Percentiles rank a stretch among this genome's conserved stretches.
These are phyloP conservation scores for Wickerhamomyces tratensis DNA, from an alignment of 805 yeast species.

Conservation along the genomic window DNA sequence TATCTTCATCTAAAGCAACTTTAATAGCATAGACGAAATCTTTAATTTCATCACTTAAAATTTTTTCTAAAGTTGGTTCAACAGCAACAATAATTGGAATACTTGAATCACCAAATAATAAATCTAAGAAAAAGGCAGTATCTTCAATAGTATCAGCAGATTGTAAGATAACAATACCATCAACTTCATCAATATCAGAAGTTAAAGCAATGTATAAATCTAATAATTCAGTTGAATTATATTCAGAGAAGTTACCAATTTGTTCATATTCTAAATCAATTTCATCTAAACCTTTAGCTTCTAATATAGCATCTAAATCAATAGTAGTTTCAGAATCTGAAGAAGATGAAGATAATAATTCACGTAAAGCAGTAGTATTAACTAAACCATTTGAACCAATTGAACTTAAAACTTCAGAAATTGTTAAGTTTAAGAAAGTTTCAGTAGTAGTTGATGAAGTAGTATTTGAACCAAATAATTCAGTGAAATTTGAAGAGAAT, in stretches of 20 bases:
- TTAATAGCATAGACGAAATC: conserved; percentile 40
- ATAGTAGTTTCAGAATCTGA: neutral
- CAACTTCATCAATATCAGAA: conserved; percentile 21
- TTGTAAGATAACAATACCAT: conserved; percentile 40
- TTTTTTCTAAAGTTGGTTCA: conserved; percentile 40
- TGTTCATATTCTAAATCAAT: conserved; percentile 33
- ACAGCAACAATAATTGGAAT: conserved; percentile 44
- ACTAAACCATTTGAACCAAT: neutral
- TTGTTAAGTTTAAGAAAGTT: neutral
- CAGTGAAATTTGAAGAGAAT: conserved; percentile 8
- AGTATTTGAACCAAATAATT: conserved; percentile 3
- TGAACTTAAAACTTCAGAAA: neutral
- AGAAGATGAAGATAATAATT: neutral
- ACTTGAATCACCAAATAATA: conserved; percentile 20
- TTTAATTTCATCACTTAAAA: conserved; percentile 41
- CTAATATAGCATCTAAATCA: conserved; percentile 30
- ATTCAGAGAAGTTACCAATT: conserved; percentile 33
- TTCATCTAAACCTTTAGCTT: conserved; percentile 24
- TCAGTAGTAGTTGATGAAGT: neutral
- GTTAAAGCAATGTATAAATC: conserved; percentile 24
- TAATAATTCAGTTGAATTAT: conserved; percentile 26
- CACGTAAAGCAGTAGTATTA: neutral
- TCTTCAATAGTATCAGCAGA: conserved; percentile 42
- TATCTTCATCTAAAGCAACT: conserved; percentile 30
- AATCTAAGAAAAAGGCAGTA: conserved; percentile 39